Conservation (phyloP, 1,284 basidiomycete species). For the Pyrrhoderma lamaoense region DNA sequence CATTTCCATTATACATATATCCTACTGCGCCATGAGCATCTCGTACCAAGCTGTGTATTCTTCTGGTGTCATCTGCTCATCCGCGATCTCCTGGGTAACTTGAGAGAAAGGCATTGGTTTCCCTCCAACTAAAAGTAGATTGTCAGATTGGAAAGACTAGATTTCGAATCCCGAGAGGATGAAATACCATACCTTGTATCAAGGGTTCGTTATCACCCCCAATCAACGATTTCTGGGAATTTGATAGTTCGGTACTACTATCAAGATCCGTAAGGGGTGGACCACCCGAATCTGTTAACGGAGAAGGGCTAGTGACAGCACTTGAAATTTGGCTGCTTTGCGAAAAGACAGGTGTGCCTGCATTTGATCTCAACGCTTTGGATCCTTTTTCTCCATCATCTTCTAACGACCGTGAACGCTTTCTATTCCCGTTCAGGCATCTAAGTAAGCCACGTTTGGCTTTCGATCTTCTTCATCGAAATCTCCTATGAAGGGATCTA, state of each 20-base stretch:
- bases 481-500: conserved; percentile 35
- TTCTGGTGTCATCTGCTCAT: conserved; percentile 77
- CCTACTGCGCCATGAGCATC: conserved; percentile 38
- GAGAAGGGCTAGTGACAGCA: conserved; percentile 11
- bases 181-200: conserved; percentile 48
- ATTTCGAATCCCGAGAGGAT: neutral
- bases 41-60: conserved; percentile 77
- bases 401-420: conserved; percentile 60
- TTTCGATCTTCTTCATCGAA: conserved; percentile 60
- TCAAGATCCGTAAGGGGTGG: conserved; percentile 18
- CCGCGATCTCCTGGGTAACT: conserved; percentile 68
- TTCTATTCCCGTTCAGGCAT: conserved; percentile 62
- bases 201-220: conserved; percentile 42
- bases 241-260: conserved; percentile 21
- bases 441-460: conserved; percentile 54
- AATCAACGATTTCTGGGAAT: neutral
- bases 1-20: too few relatives aligned
- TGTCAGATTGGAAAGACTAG: too few relatives aligned
- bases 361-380: conserved; percentile 30
- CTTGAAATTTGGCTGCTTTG: conserved; percentile 12
- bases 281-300: conserved; percentile 3
- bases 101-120: conserved; percentile 57
- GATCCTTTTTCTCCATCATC: conserved; percentile 37
- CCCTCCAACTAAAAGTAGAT: conserved; percentile 52
- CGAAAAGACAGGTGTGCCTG: conserved; percentile 15